Conservation (phyloP, 441 rosid genomes). For the Gossypium gossypioides region DNA sequence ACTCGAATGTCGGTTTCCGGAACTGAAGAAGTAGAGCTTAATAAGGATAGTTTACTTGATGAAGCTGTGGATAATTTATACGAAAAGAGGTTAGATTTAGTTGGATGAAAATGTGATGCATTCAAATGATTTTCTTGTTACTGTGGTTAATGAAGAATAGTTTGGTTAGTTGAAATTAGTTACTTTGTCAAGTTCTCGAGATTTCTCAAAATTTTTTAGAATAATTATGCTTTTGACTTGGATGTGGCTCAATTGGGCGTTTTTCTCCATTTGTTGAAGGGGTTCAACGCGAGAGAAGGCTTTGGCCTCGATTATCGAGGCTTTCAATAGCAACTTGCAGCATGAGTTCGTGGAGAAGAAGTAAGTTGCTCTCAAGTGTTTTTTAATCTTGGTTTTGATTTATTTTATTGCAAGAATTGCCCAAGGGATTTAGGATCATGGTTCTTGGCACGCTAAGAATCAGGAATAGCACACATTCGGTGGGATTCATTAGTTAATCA, state of each 20-base stretch:
- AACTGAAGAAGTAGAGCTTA: conserved; percentile 53
- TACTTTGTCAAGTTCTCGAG: not conserved
- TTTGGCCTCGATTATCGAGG: conserved; percentile 48
- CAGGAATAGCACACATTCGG: not conserved
- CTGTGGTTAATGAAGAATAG: not conserved
- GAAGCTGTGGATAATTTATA: conserved; percentile 73
- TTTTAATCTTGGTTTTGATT: not conserved
- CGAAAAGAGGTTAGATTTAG: conserved; percentile 53
- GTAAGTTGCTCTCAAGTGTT: conserved; percentile 26
- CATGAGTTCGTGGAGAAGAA: conserved; percentile 67
- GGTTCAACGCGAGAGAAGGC: conserved; percentile 85
- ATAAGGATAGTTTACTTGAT: conserved; percentile 55
- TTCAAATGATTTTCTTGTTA: not conserved
- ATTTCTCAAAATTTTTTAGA: not conserved
- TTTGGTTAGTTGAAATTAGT: not conserved
- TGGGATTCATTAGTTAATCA: not conserved
- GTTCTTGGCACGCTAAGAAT: not conserved
- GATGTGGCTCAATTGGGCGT: conserved; percentile 3
- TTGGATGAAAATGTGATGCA: not conserved
- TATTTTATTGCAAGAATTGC: not conserved
- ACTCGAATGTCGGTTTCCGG: conserved; percentile 39
- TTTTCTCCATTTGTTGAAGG: conserved; percentile 29
- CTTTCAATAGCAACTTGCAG: conserved; percentile 62
- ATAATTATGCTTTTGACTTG: not conserved
- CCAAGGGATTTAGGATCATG: not conserved